phyloP scores from a whole-genome alignment of 2,329 filamentous ascomycete species.

The Tolypocladium cylindrosporum region DNA sequence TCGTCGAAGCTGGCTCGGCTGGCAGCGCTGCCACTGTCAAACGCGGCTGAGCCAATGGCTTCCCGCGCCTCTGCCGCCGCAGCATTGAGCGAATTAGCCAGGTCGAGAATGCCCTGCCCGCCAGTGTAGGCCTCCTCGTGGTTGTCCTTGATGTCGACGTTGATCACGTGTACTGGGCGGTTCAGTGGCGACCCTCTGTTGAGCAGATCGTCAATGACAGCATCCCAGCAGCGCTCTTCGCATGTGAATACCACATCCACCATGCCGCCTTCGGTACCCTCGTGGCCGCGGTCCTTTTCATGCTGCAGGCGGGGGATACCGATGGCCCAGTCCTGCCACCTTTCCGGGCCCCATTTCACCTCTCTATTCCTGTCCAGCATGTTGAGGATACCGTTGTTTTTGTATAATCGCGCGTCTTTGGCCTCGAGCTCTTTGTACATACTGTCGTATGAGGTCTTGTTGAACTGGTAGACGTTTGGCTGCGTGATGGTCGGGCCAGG shows the following conservation, averaged over 20 bases:
- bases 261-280: slow-evolving; percentile 77
- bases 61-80: slow-evolving; percentile 70
- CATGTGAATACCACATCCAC: slow-evolving; percentile 96
- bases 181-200: slow-evolving; percentile 80
- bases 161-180: slow-evolving; percentile 92
- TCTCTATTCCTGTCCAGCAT: slow-evolving; percentile 89
- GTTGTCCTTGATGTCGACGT: slow-evolving; percentile 96
- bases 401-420: slow-evolving; percentile 83
- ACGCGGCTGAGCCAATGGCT: slow-evolving; percentile 50
- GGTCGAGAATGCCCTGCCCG: slow-evolving; percentile 81
- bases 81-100: slow-evolving; percentile 76
- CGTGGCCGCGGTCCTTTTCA: slow-evolving; percentile 62
- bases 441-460: slow-evolving; percentile 86
- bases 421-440: slow-evolving; percentile 86
- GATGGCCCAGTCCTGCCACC: slow-evolving; percentile 95
- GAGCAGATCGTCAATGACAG: slow-evolving; percentile 87
- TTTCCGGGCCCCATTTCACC: slow-evolving; percentile 91
- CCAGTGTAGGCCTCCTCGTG: slow-evolving; percentile 92
- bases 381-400: slow-evolving; percentile 83
- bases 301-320: slow-evolving; percentile 75
- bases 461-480: slow-evolving; percentile 97
- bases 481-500: slow-evolving; percentile 85
- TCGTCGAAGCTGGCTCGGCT: slow-evolving; percentile 79
- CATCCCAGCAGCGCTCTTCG: slow-evolving; percentile 96
- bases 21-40: slow-evolving; percentile 58